phyloP scores from a whole-genome alignment of 2,329 filamentous ascomycete species.

The Ophiocordyceps polyrhachis-furcata region DNA sequence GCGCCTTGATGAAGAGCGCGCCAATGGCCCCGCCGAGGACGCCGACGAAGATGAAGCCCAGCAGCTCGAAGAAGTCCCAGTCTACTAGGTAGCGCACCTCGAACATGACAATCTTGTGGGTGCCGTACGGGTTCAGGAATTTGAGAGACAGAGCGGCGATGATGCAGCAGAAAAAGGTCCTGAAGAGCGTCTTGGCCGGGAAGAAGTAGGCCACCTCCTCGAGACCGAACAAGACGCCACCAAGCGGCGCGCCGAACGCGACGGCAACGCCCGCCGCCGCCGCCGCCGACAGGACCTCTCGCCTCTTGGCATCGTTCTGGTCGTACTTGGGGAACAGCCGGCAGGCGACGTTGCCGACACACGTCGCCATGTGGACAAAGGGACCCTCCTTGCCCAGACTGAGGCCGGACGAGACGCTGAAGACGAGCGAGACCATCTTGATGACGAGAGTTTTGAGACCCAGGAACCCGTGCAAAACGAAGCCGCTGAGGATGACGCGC shows the following conservation, averaged over 20 bases:
- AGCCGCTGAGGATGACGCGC: constrained; percentile 92
- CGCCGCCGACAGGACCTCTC: constrained; percentile 83
- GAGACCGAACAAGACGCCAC: constrained; percentile 78
- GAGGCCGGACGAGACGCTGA: constrained; percentile 82
- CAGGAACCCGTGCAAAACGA: constrained; percentile 89
- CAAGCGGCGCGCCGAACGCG: constrained; percentile 74
- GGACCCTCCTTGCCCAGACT: constrained; percentile 90
- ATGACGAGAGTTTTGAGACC: constrained; percentile 72
- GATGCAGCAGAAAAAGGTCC: constrained; percentile 97
- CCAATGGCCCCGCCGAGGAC: constrained; percentile 69
- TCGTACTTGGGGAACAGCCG: constrained; percentile 92
- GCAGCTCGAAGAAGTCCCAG: constrained; percentile 87
- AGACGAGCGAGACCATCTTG: constrained; percentile 65
- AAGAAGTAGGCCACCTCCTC: constrained; percentile 98
- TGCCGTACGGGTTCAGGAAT: constrained; percentile 90
- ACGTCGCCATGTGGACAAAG: constrained; percentile 93
- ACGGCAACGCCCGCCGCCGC: constrained; percentile 86
- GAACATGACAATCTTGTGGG: constrained; percentile 91
- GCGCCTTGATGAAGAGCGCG: constrained; percentile 93
- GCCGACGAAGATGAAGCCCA: constrained; percentile 70
- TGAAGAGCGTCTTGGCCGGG: constrained; percentile 87
- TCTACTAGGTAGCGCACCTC: constrained; percentile 79
- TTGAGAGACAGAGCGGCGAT: constrained; percentile 80
- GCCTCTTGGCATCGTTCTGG: constrained; percentile 78
- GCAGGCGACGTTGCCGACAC: constrained; percentile 87